Percentiles rank a stretch among this genome's conserved stretches.
These are phyloP conservation scores for Bjerkandera adusta DNA, from an alignment of 1,284 basidiomycete species.

Conservation along the genomic window DNA sequence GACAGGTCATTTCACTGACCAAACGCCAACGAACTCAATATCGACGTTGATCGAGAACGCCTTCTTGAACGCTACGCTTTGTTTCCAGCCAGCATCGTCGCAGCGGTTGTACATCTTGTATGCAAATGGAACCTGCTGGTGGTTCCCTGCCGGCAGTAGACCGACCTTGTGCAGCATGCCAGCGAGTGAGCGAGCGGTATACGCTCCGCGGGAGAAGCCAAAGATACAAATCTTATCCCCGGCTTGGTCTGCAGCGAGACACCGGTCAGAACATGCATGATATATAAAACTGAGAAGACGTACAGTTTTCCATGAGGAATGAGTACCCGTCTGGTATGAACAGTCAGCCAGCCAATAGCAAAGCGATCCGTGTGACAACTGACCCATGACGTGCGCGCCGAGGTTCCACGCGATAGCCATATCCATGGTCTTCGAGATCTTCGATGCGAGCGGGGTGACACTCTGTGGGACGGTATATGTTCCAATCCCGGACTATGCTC, in stretches of 20 bases:
- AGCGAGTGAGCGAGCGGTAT: slow-evolving; percentile 48
- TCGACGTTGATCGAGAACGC: slow-evolving; percentile 41
- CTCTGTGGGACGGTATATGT: slow-evolving; percentile 50
- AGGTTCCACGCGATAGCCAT: slow-evolving; percentile 48
- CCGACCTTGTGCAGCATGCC: slow-evolving; percentile 44
- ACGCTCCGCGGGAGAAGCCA: slow-evolving; percentile 69
- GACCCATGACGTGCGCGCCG: slow-evolving; percentile 50
- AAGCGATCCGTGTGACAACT: no score
- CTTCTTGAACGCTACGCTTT: slow-evolving; percentile 31
- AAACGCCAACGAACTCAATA: slow-evolving; percentile 48
- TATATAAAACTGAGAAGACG: slow-evolving; percentile 17
- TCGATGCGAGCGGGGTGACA: slow-evolving; percentile 38
- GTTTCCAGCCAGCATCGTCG: no score
- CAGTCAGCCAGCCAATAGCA: background rate
- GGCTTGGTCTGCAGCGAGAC: slow-evolving; percentile 33
- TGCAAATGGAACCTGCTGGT: slow-evolving; percentile 36
- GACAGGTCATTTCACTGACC: slow-evolving; percentile 29
- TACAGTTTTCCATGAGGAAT: slow-evolving; percentile 33
- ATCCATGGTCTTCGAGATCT: slow-evolving; percentile 40
- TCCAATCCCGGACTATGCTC: slow-evolving; percentile 47
- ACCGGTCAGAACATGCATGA: background rate
- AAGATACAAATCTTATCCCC: slow-evolving; percentile 58
- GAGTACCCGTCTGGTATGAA: slow-evolving; percentile 44
- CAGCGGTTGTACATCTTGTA: slow-evolving; percentile 35
- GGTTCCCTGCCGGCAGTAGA: slow-evolving; percentile 27